phyloP scores from a whole-genome alignment of 78 protist genomes.

The Salpingoeca rosetta region DNA sequence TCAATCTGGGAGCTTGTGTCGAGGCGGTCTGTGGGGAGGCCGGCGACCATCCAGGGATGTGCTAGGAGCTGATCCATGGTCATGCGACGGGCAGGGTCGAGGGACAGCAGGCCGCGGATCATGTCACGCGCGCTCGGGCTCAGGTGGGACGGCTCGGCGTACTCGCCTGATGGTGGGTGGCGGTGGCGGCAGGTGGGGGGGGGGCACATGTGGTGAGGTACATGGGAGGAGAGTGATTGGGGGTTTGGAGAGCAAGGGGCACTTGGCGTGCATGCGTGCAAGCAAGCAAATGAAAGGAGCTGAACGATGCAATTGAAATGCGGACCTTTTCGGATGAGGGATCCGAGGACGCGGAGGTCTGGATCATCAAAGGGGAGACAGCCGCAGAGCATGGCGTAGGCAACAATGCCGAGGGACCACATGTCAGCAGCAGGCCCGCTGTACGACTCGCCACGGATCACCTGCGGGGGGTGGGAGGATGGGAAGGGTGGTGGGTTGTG shows the following conservation, averaged over 20 bases:
- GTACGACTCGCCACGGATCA: conserved; percentile 22
- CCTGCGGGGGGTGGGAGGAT: too few relatives aligned
- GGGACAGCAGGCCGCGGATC: background rate
- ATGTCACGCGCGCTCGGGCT: background rate
- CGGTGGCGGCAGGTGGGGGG: too few relatives aligned
- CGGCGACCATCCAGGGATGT: background rate
- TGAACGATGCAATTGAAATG: too few relatives aligned
- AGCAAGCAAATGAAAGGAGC: too few relatives aligned
- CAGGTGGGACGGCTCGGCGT: conserved; percentile 40
- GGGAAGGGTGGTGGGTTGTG: too few relatives aligned
- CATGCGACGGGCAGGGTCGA: background rate
- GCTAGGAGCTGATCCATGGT: background rate
- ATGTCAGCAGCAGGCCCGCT: conserved; percentile 21
- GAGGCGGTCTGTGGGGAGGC: background rate
- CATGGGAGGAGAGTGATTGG: too few relatives aligned
- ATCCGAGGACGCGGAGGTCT: conserved; percentile 61
- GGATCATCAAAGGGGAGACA: conserved; percentile 95
- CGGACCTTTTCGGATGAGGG: background rate
- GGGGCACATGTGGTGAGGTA: too few relatives aligned
- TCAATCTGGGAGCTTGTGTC: background rate
- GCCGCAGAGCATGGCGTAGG: conserved; percentile 94
- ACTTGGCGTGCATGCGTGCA: too few relatives aligned
- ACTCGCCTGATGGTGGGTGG: conserved; percentile 64
- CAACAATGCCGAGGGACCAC: conserved; percentile 45
- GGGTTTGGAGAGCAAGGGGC: too few relatives aligned